Base-by-base conservation (phyloP, 306 rosid genomes). In the Trifolium pratense region DNA sequence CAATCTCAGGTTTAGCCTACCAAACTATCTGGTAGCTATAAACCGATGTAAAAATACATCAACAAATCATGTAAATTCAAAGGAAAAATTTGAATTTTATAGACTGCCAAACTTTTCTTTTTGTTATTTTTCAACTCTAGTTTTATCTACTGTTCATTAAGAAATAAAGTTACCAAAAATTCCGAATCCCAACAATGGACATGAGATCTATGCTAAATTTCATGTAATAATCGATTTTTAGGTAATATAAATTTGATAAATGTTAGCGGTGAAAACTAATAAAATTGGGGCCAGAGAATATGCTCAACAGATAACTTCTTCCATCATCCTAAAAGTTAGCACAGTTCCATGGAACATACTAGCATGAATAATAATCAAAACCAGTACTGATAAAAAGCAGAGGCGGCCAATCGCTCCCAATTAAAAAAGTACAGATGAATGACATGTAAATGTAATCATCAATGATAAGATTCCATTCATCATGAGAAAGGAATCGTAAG, bases 371-470 rank as follows among this genome's bases (percentile, higher is more conserved):
- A 17, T 51, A 51, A 7, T 17, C 25, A 51, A 16, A 49, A 16
- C 16, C 46, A 67, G 75, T 65, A 66, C 52, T 20, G 18, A 40
- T 9, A 20, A 20, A 71, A 62, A 53, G 13, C 62, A 56, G 69
- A n/a, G 55, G 55, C 18, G 6, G 26, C 13, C 48, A 9, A 45
- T 37, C 78, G 45, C 16, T 14, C n/a, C 42, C 52, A 13, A 37
- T 14, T 45, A 36, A 18, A 66, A 25, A 13, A 56, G 17, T 29
- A 62, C 6, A 29, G 32, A 4, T 29, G 32, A 4, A 4, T 29
- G 32, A 4, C 32, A 29, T 29, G 32, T 29, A 29, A 29, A 6
- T 29, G 32, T 29, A 43, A 59, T 71, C 72, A 73, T 32, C 26
- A 42, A 68, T 16, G 21, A 56, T 36, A 45, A 73, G 43, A 62